A percentile compares a stretch with the other conserved stretches of the same genome.
These are phyloP conservation scores for Coemansia sp. DNA, from an alignment of 192 early-diverging fungal genomes.

Conservation along the genomic window DNA sequence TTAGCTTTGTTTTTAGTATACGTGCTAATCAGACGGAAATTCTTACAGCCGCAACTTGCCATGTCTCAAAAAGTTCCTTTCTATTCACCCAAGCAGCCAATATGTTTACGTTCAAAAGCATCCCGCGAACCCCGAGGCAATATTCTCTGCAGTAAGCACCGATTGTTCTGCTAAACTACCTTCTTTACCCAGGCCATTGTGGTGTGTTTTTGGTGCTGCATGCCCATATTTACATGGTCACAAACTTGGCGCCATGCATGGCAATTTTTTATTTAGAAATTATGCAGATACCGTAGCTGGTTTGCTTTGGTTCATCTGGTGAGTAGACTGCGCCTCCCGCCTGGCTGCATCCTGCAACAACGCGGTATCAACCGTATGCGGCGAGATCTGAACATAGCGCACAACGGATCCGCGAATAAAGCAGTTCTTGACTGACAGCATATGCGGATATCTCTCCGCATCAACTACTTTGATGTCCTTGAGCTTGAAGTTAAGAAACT, in stretches of 20 bases:
- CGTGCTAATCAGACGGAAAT: background rate
- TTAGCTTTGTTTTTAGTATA: background rate
- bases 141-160: no score
- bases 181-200: no score
- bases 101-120: no score
- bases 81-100: no score
- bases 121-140: no score
- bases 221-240: background rate
- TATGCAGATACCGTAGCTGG: slow-evolving; percentile 21
- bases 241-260: background rate
- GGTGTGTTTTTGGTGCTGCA: no score
- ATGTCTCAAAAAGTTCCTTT: no score
- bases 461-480: slow-evolving; percentile 86
- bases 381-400: slow-evolving; percentile 89
- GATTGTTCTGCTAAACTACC: no score
- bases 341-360: slow-evolving; percentile 96
- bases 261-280: background rate
- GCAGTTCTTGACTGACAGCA: slow-evolving; percentile 98
- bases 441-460: slow-evolving; percentile 91
- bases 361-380: slow-evolving; percentile 87
- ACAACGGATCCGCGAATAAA: slow-evolving; percentile 99
- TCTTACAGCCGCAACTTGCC: no score
- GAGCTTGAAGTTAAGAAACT: slow-evolving; percentile 98
- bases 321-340: slow-evolving; percentile 71
- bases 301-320: slow-evolving; percentile 36